phyloP scores from a whole-genome alignment of 495 filamentous ascomycete genomes.

The Pyrenula aspistea region DNA sequence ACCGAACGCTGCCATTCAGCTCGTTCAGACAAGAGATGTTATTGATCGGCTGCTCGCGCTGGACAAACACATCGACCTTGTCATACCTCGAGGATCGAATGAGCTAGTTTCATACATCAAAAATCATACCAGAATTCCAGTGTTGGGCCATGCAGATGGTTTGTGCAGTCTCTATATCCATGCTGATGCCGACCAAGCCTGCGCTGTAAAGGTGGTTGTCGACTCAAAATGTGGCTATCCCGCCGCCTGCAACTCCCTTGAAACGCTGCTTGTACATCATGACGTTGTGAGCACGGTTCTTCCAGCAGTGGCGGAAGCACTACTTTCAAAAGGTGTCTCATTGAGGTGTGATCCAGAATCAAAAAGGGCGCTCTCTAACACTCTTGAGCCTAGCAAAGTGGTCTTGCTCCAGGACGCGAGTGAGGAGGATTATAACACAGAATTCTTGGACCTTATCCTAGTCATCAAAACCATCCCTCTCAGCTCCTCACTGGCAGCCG shows the following conservation, averaged over 20 bases:
- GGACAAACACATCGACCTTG: slow-evolving; percentile 82
- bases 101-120: slow-evolving; percentile 88
- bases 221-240: slow-evolving; percentile 92
- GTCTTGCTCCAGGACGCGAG: slow-evolving; percentile 48
- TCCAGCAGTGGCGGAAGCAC: slow-evolving; percentile 54
- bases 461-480: slow-evolving; percentile 72
- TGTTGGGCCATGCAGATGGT: slow-evolving; percentile 93
- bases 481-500: no score
- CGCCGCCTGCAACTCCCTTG: slow-evolving; percentile 89
- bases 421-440: slow-evolving; percentile 68
- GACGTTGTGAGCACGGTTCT: slow-evolving; percentile 55
- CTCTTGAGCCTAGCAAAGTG: slow-evolving; percentile 20
- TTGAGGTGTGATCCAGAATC: slow-evolving; percentile 70
- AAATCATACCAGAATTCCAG: slow-evolving; percentile 81
- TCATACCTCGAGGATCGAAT: slow-evolving; percentile 88
- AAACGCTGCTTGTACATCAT: slow-evolving; percentile 79
- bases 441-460: slow-evolving; percentile 77
- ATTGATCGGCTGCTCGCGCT: slow-evolving; percentile 74
- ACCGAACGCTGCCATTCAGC: slow-evolving; percentile 76
- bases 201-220: slow-evolving; percentile 66
- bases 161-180: slow-evolving; percentile 86
- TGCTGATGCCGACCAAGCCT: slow-evolving; percentile 56
- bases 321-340: slow-evolving; percentile 65
- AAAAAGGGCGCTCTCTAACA: slow-evolving; percentile 42
- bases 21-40: slow-evolving; percentile 82